Evolutionary conservation across 2,329 filamentous ascomycete species (phyloP).

Genomic region (Bertia moriformis): DNA sequence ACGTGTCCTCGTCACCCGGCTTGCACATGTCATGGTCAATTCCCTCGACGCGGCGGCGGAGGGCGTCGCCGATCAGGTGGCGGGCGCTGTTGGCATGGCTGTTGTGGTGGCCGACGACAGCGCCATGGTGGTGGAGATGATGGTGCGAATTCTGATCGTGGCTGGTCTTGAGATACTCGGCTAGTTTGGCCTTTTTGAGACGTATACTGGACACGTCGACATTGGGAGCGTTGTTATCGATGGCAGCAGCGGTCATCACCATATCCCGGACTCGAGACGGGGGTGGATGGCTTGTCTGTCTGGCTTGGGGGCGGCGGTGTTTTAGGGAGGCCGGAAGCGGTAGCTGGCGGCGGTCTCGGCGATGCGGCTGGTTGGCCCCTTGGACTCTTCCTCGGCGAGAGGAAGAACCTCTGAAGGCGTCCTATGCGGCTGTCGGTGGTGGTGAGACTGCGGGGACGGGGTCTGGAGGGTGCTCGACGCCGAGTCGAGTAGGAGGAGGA

Average conservation of each 20-base stretch:
- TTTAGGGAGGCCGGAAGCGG: constrained; percentile 93
- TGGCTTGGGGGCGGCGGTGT: constrained; percentile 15
- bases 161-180: too few species aligned
- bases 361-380: constrained; percentile 71
- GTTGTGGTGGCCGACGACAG: constrained; percentile 6
- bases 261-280: constrained; percentile 30
- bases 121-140: constrained; percentile 21
- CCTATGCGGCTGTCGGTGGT: constrained; percentile 98
- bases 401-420: constrained; percentile 96
- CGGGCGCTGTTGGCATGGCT: constrained; percentile 33
- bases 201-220: constrained; percentile 32
- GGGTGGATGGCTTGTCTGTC: constrained; percentile 5
- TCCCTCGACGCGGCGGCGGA: constrained; percentile 69
- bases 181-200: constrained; percentile 25
- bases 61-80: constrained; percentile 70
- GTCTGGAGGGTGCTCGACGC: constrained; percentile 29
- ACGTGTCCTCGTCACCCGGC: constrained; percentile 88
- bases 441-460: constrained; percentile 41
- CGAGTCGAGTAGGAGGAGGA: constrained; percentile 32
- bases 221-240: constrained; percentile 37
- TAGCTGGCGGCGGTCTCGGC: constrained; percentile 82
- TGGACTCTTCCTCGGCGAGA: constrained; percentile 98
- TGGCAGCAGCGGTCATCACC: constrained; percentile 49
- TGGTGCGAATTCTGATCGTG: constrained; percentile 22
- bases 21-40: constrained; percentile 81